These are phyloP conservation scores for Sugiyamaella chiloensis DNA, from an alignment of 805 yeast genomes.

Conservation along the genomic window DNA sequence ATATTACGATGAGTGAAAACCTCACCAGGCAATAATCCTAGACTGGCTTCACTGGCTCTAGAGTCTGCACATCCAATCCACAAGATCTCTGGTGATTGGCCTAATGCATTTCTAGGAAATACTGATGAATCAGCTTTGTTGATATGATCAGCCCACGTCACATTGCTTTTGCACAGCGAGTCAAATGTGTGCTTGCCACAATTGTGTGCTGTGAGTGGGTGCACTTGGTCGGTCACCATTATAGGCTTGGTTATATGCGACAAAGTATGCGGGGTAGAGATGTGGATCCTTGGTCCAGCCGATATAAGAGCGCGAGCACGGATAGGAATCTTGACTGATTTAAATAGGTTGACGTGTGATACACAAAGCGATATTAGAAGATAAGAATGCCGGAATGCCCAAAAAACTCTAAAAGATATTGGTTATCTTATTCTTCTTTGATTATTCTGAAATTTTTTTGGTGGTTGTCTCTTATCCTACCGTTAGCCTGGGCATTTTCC, in stretches of 20 bases:
- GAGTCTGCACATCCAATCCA: constrained; percentile 97
- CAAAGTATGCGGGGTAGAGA: neutral
- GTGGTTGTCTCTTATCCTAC: too few relatives aligned
- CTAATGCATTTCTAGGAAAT: constrained; percentile 64
- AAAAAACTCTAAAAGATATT: too few relatives aligned
- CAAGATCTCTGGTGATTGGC: constrained; percentile 88
- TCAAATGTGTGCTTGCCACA: neutral
- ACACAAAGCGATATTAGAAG: too few relatives aligned
- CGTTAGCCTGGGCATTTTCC: too few relatives aligned
- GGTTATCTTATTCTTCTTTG: too few relatives aligned
- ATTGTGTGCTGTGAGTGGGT: neutral
- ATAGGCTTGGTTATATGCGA: neutral
- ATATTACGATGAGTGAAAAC: constrained; percentile 85
- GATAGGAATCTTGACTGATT: neutral
- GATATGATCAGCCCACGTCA: constrained; percentile 45
- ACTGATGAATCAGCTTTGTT: constrained; percentile 53
- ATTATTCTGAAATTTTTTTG: too few relatives aligned
- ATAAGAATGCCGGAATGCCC: too few relatives aligned
- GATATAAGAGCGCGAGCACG: neutral
- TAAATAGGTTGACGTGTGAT: too few relatives aligned
- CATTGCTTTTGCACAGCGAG: constrained; percentile 39
- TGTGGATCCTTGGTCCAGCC: constrained; percentile 2
- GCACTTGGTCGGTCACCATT: neutral
- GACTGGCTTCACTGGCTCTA: constrained; percentile 75
- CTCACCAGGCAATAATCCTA: constrained; percentile 85